These are phyloP conservation scores for Salix exigua DNA, from an alignment of 345 rosid species.

Conservation along the genomic window DNA sequence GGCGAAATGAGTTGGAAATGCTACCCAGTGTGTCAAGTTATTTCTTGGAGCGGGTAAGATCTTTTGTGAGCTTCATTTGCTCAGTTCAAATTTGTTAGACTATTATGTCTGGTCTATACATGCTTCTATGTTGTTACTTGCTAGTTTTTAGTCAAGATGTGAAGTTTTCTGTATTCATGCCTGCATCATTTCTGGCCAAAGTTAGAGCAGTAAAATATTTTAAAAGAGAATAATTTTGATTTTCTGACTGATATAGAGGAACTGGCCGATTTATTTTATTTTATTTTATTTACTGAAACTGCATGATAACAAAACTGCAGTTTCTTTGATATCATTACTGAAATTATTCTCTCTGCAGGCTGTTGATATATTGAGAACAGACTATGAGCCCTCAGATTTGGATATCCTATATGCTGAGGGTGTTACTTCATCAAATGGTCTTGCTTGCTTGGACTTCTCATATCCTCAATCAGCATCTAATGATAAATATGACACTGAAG, in stretches of 20 bases:
- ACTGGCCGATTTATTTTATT: not conserved
- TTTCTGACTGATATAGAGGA: not conserved
- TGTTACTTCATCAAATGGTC: conserved; percentile 91
- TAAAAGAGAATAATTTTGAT: not conserved
- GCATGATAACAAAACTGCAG: not conserved
- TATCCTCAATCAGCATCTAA: conserved; percentile 64
- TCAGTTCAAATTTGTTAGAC: not conserved
- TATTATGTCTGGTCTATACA: conserved; percentile 6
- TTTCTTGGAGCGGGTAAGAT: conserved; percentile 79
- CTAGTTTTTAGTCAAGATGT: not conserved
- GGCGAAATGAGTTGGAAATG: conserved; percentile 70
- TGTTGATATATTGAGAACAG: conserved; percentile 63
- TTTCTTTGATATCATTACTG: not conserved
- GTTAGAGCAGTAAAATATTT: not conserved
- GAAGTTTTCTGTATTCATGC: not conserved
- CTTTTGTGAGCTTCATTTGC: conserved; percentile 19
- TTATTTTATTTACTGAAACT: too few relatives aligned
- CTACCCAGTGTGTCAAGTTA: conserved; percentile 84
- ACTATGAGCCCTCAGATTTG: conserved; percentile 90
- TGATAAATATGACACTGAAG: conserved; percentile 51
- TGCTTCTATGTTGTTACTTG: not conserved
- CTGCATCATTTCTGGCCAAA: not conserved
- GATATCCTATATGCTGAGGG: conserved; percentile 96
- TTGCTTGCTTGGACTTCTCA: conserved; percentile 81
- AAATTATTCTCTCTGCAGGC: conserved; percentile 44